Evolutionary conservation across 768 basidiomycete species (phyloP).

Genomic region (Russula earlei): DNA sequence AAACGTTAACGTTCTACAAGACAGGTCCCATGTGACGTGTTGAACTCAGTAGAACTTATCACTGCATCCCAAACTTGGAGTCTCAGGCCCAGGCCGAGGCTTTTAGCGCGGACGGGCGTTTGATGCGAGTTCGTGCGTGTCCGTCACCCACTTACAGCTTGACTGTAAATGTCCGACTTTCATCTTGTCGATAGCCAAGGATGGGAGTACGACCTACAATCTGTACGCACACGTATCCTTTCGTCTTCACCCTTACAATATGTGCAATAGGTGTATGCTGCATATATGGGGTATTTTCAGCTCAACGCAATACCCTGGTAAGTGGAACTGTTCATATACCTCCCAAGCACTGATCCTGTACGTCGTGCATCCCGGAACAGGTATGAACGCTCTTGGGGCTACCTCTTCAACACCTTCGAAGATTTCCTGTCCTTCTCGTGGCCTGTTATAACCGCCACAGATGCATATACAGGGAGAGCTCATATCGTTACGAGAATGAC

Average conservation of each 20-base stretch:
- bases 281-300: slow-evolving; percentile 75
- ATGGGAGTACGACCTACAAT: slow-evolving; percentile 76
- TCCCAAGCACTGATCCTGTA: neutral
- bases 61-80: slow-evolving; percentile 6
- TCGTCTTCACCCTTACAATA: neutral
- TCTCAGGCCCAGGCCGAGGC: neutral
- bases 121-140: neutral
- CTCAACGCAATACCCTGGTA: slow-evolving; percentile 60
- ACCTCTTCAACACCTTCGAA: slow-evolving; percentile 69
- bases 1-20: too few species aligned
- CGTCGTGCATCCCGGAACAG: slow-evolving; percentile 30
- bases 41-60: neutral
- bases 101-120: slow-evolving; percentile 1
- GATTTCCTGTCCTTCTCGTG: slow-evolving; percentile 75
- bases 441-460: slow-evolving; percentile 74
- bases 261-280: slow-evolving; percentile 46
- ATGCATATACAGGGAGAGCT: slow-evolving; percentile 56
- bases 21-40: neutral
- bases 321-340: slow-evolving; percentile 7
- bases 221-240: slow-evolving; percentile 37
- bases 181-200: slow-evolving; percentile 64
- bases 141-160: neutral
- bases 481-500: slow-evolving; percentile 73
- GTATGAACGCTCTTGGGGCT: slow-evolving; percentile 77
- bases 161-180: slow-evolving; percentile 48